phyloP scores from a whole-genome alignment of 2,329 filamentous ascomycete genomes.

The Arthrobotrys sphaeroides region DNA sequence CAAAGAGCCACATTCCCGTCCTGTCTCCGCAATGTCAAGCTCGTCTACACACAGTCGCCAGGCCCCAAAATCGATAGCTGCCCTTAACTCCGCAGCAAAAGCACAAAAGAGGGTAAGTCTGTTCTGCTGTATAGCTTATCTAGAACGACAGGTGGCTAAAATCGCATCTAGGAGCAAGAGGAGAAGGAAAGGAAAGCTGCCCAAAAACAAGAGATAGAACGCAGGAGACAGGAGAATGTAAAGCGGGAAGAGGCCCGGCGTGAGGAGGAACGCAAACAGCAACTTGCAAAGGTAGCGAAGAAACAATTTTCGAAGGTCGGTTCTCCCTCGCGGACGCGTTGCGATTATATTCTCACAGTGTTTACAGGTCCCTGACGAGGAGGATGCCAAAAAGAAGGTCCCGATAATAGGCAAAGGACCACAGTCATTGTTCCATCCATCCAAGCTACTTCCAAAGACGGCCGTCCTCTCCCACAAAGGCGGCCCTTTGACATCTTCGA shows the following conservation, averaged over 20 bases:
- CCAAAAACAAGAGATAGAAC: constrained; percentile 81
- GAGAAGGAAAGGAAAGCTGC: constrained; percentile 81
- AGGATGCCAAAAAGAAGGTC: constrained; percentile 73
- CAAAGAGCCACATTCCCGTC: constrained; percentile 54
- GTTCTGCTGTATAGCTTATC: no score
- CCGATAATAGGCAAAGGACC: constrained; percentile 61
- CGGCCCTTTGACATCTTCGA: not conserved
- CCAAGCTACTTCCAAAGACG: constrained; percentile 28
- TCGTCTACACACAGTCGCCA: constrained; percentile 65
- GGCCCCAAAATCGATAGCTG: constrained; percentile 66
- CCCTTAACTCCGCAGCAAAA: constrained; percentile 77
- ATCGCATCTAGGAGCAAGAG: constrained; percentile 71
- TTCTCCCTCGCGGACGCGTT: not conserved
- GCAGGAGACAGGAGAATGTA: constrained; percentile 75
- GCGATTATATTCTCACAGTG: constrained; percentile 60
- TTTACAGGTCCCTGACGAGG: constrained; percentile 62
- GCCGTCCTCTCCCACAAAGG: constrained; percentile 24
- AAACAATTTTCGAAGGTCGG: constrained; percentile 37
- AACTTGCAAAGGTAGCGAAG: constrained; percentile 58
- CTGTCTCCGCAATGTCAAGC: constrained; percentile 59
- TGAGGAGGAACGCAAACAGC: constrained; percentile 70
- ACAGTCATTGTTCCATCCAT: constrained; percentile 34
- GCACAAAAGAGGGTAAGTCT: constrained; percentile 78
- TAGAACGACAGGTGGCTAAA: not conserved
- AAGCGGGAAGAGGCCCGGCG: constrained; percentile 66